These are phyloP conservation scores for Santalum album DNA, from an alignment of 164 flowering plant genomes.

Conservation along the genomic window DNA sequence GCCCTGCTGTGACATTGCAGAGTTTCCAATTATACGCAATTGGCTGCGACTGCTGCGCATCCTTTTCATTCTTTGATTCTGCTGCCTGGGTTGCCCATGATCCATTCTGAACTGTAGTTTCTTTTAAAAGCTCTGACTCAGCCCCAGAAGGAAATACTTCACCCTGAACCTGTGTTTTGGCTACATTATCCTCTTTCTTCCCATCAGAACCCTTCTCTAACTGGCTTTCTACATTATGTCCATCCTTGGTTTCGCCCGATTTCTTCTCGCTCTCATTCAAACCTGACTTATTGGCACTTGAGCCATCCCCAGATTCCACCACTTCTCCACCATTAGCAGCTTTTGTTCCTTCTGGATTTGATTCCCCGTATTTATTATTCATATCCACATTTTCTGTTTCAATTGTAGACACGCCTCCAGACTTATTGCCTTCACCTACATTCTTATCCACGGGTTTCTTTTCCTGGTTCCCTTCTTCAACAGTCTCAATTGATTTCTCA, in stretches of 20 bases:
- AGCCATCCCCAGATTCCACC: too few relatives aligned
- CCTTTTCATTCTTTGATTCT: constrained; percentile 60
- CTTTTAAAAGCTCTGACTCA: constrained; percentile 53
- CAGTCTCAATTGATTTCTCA: constrained; percentile 14
- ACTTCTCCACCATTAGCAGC: too few relatives aligned
- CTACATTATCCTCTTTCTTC: constrained; percentile 20
- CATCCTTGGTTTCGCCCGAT: constrained; percentile 16
- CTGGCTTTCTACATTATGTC: constrained; percentile 18
- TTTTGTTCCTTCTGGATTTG: constrained; percentile 5
- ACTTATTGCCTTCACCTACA: neutral
- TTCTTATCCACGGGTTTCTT: too few relatives aligned
- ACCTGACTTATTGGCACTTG: constrained; percentile 14
- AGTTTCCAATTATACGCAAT: constrained; percentile 60
- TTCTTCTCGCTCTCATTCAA: constrained; percentile 12
- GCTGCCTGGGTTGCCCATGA: constrained; percentile 51
- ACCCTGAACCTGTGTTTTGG: constrained; percentile 22
- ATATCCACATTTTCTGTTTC: constrained; percentile 9
- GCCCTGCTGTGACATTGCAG: constrained; percentile 32
- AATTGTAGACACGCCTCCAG: constrained; percentile 8
- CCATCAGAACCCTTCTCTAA: constrained; percentile 29
- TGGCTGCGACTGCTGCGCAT: constrained; percentile 30
- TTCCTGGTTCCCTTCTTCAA: too few relatives aligned
- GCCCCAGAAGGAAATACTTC: constrained; percentile 54
- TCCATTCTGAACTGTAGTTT: constrained; percentile 44
- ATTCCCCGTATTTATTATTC: constrained; percentile 4